Percentiles rank a stretch among this genome's conserved stretches.
Evolutionary conservation across 176 grass and related monocot species (phyloP).

Genomic region (Panicum miliaceum): DNA sequence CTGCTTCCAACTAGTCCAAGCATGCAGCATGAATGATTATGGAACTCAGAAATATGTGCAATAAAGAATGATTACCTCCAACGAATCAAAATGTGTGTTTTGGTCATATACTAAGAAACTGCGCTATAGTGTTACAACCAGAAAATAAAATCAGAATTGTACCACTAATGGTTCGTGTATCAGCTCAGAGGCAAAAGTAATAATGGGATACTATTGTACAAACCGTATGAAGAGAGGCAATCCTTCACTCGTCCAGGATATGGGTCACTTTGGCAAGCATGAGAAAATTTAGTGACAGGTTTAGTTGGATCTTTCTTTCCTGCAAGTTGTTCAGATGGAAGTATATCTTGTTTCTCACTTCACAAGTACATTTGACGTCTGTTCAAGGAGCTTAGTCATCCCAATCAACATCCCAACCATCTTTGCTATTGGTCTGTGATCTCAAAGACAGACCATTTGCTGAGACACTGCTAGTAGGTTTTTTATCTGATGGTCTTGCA

Average conservation of each 20-base stretch:
- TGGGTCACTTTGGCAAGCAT: constrained; percentile 13
- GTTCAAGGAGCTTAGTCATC: constrained; percentile 62
- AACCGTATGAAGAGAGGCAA: constrained; percentile 28
- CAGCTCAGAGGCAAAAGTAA: constrained; percentile 27
- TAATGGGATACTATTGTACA: constrained; percentile 41
- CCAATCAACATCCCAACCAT: constrained; percentile 95
- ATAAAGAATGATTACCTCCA: constrained; percentile 32
- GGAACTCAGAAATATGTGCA: background rate
- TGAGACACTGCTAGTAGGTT: constrained; percentile 46
- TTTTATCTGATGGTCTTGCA: constrained; percentile 51
- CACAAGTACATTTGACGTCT: constrained; percentile 9
- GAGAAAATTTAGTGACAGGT: background rate
- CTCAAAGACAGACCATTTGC: constrained; percentile 70
- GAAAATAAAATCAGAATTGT: constrained; percentile 26
- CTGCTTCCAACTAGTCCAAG: background rate
- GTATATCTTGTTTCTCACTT: background rate
- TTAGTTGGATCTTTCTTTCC: constrained; percentile 9
- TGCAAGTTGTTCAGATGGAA: background rate
- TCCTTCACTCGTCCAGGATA: constrained; percentile 30
- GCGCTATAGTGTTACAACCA: constrained; percentile 33
- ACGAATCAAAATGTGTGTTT: constrained; percentile 29
- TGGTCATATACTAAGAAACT: constrained; percentile 22
- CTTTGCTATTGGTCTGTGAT: constrained; percentile 61
- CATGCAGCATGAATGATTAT: background rate
- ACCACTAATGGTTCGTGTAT: constrained; percentile 38